Conservation (phyloP, 2,329 filamentous ascomycete genomes). For the Scedosporium dehoogii region DNA sequence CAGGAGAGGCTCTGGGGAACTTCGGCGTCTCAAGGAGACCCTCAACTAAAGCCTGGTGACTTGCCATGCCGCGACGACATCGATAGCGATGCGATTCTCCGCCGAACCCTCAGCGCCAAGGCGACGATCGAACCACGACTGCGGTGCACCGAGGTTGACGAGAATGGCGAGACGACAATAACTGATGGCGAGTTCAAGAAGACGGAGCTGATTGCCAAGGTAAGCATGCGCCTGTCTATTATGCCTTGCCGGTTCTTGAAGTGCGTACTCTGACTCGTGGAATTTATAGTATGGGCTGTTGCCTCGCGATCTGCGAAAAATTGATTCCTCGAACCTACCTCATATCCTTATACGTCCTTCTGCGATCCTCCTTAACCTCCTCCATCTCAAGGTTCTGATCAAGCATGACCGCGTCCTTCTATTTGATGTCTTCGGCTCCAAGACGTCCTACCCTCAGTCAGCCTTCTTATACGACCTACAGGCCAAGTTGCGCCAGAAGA, state of each 20-base stretch:
- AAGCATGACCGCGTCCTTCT: conserved; percentile 90
- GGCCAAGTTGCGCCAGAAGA: conserved; percentile 79
- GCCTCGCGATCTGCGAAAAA: conserved; percentile 91
- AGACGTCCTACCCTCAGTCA: conserved; percentile 89
- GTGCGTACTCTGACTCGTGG: conserved; percentile 7
- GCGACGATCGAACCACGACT: conserved; percentile 76
- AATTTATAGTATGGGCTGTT: conserved; percentile 68
- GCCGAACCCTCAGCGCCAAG: conserved; percentile 62
- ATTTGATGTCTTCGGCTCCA: conserved; percentile 92
- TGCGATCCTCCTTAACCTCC: conserved; percentile 86
- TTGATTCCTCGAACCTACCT: conserved; percentile 89
- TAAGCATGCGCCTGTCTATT: conserved; percentile 24
- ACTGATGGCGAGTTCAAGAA: conserved; percentile 97
- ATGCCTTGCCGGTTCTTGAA: background rate
- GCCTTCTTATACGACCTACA: conserved; percentile 97
- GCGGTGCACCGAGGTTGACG: conserved; percentile 90
- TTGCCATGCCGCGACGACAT: conserved; percentile 51
- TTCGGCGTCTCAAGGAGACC: conserved; percentile 23
- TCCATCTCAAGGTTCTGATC: conserved; percentile 93
- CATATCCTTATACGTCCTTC: conserved; percentile 91
- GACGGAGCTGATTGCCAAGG: conserved; percentile 91
- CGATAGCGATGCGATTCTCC: conserved; percentile 31
- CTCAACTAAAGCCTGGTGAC: conserved; percentile 44
- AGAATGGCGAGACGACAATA: conserved; percentile 81
- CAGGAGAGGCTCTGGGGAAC: conserved; percentile 39